Conservation (phyloP, 1,139 yeast genomes). For the Candida neerlandica region DNA sequence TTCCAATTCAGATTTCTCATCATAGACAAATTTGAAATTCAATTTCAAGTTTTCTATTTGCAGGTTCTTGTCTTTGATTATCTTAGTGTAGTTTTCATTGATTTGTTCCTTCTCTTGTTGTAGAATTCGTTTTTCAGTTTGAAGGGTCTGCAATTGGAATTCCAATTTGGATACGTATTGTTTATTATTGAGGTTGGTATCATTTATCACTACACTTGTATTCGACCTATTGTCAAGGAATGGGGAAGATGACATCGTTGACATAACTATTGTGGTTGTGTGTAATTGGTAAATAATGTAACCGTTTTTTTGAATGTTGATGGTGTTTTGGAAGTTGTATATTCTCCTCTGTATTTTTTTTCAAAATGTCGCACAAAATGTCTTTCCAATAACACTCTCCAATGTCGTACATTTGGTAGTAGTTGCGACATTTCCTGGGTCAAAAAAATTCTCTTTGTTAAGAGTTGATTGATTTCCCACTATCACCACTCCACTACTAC, state of each 20-base stretch:
- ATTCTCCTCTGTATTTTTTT: background rate
- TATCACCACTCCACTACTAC: background rate
- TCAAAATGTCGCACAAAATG: background rate
- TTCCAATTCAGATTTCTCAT: slow-evolving; percentile 59
- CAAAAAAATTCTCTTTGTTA: background rate
- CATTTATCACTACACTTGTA: background rate
- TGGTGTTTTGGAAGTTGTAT: background rate
- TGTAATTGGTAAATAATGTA: too few species aligned
- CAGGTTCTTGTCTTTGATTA: slow-evolving; percentile 34
- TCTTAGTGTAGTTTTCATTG: slow-evolving; percentile 30
- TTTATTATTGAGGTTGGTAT: slow-evolving; percentile 8
- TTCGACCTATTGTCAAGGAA: slow-evolving; percentile 19
- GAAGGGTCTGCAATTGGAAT: slow-evolving; percentile 32
- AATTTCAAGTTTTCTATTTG: slow-evolving; percentile 43
- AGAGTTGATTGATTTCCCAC: background rate
- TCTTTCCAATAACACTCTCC: too few species aligned
- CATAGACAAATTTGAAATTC: slow-evolving; percentile 59
- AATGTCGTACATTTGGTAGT: background rate
- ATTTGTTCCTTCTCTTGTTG: slow-evolving; percentile 36
- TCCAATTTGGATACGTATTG: slow-evolving; percentile 29
- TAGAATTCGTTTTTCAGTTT: slow-evolving; percentile 36
- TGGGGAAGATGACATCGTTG: slow-evolving; percentile 19
- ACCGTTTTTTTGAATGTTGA: slow-evolving; percentile 3
- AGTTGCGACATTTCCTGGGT: background rate
- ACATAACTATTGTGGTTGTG: too few species aligned